phyloP scores from a whole-genome alignment of 192 early-diverging fungal genomes.

The Coemansia sp. region DNA sequence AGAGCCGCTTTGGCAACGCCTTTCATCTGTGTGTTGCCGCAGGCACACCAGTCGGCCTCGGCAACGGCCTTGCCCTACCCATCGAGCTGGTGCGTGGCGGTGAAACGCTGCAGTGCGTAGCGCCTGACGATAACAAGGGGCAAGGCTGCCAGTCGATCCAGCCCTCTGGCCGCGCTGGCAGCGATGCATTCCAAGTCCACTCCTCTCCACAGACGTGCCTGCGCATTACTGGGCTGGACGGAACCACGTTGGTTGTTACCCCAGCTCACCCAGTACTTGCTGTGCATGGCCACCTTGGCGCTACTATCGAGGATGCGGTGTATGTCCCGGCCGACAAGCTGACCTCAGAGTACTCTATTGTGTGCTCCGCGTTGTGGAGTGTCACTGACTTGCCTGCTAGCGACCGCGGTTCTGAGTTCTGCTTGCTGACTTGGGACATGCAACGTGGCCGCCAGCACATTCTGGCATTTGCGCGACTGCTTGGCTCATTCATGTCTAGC shows the following conservation, averaged over 20 bases:
- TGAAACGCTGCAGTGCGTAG: conserved; percentile 29
- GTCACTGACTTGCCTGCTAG: conserved; percentile 15
- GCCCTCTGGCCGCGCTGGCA: conserved; percentile 18
- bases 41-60: conserved; percentile 48
- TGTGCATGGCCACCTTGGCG: conserved; percentile 5
- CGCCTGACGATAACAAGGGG: not conserved
- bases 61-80: conserved; percentile 37
- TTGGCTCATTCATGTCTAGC: conserved; percentile 26
- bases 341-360: conserved; percentile 24
- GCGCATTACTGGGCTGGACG: conserved; percentile 35
- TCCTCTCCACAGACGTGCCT: conserved; percentile 29
- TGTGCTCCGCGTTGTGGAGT: conserved; percentile 36
- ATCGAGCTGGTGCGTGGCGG: conserved; percentile 39
- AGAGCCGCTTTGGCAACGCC: conserved; percentile 97
- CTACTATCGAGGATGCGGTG: conserved; percentile 17
- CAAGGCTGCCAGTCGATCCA: conserved; percentile 1
- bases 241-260: conserved; percentile 37
- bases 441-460: conserved; percentile 15
- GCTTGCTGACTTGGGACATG: conserved; percentile 18
- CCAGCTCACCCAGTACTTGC: conserved; percentile 50
- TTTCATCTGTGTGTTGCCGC: conserved; percentile 78
- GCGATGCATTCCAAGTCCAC: conserved; percentile 45
- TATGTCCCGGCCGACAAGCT: conserved; percentile 41
- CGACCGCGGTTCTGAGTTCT: conserved; percentile 9
- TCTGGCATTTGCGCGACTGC: conserved; percentile 43